Conservation (phyloP, 2,329 filamentous ascomycete genomes). For the Aphanocladium album region DNA sequence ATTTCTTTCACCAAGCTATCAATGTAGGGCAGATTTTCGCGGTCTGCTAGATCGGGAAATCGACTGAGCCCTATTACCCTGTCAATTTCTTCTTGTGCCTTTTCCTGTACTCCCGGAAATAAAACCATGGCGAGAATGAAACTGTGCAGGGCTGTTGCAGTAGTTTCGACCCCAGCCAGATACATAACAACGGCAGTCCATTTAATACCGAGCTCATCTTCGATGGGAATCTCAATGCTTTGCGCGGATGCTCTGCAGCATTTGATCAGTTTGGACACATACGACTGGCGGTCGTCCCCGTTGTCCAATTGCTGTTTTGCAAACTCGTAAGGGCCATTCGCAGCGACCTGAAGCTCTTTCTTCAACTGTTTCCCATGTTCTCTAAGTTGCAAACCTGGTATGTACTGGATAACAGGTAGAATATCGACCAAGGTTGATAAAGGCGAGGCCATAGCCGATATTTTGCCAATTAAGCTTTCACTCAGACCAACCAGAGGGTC, state of each 20-base stretch:
- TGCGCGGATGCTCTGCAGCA: not conserved
- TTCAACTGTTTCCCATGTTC: too few species aligned
- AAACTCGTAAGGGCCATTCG: slow-evolving; percentile 31
- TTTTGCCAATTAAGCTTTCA: too few species aligned
- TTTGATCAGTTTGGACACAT: slow-evolving; percentile 19
- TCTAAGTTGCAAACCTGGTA: too few species aligned
- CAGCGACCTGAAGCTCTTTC: too few species aligned
- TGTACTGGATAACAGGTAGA: too few species aligned
- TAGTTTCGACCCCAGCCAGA: slow-evolving; percentile 12
- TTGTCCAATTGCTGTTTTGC: slow-evolving; percentile 23
- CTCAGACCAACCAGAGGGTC: too few species aligned
- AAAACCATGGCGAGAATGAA: slow-evolving; percentile 45
- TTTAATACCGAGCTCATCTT: not conserved
- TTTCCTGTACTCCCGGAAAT: slow-evolving; percentile 35
- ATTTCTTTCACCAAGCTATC: slow-evolving; percentile 3
- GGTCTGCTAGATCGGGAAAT: slow-evolving; percentile 38
- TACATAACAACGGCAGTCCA: slow-evolving; percentile 17
- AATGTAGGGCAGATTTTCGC: slow-evolving; percentile 37
- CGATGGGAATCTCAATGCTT: not conserved
- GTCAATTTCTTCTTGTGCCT: slow-evolving; percentile 38
- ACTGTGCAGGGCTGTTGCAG: slow-evolving; percentile 22
- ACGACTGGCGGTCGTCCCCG: slow-evolving; percentile 19
- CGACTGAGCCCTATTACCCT: slow-evolving; percentile 34
- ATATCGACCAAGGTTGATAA: too few species aligned
- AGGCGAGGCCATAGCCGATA: too few species aligned